Percentiles rank a stretch among this genome's conserved stretches.
These are phyloP conservation scores for Lichtheimia ramosa DNA, from an alignment of 371 early-diverging fungal species.

Conservation along the genomic window DNA sequence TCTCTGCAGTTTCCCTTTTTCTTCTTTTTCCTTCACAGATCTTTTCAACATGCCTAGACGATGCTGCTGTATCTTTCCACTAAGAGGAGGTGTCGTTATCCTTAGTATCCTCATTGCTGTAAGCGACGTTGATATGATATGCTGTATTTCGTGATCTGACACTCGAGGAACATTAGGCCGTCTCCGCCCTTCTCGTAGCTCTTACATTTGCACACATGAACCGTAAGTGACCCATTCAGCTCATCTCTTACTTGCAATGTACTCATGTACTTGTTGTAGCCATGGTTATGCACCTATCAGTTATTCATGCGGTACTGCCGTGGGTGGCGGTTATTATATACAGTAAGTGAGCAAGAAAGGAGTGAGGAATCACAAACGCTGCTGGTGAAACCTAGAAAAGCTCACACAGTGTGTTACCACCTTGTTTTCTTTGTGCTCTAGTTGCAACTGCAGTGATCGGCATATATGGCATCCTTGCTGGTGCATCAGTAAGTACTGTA, in stretches of 20 bases:
- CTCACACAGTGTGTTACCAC: not conserved
- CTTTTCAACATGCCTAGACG: conserved; percentile 17
- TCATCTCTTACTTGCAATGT: not conserved
- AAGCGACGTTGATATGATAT: conserved; percentile 2
- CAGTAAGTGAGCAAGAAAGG: conserved; percentile 18
- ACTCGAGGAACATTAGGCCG: conserved; percentile 21
- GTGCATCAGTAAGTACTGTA: conserved; percentile 26
- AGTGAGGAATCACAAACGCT: too few species aligned
- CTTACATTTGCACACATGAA: conserved; percentile 40
- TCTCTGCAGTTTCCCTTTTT: not conserved
- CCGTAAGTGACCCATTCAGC: conserved; percentile 27
- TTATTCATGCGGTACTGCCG: conserved; percentile 28
- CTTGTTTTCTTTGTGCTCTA: conserved; percentile 6
- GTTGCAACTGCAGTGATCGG: conserved; percentile 35
- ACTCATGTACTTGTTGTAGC: conserved; percentile 15
- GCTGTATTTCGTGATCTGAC: not conserved
- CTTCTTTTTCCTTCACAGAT: not conserved
- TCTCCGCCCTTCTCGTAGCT: conserved; percentile 30
- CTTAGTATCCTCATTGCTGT: conserved; percentile 34
- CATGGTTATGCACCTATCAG: conserved; percentile 42
- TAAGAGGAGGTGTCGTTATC: conserved; percentile 36
- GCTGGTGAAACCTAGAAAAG: not conserved
- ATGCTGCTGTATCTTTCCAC: conserved; percentile 50
- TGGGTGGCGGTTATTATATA: conserved; percentile 38
- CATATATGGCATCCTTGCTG: conserved; percentile 34